Percentiles rank a stretch among this genome's conserved stretches.
These are phyloP conservation scores for Lactifluus subvellereus DNA, from an alignment of 768 basidiomycete genomes.

Conservation along the genomic window DNA sequence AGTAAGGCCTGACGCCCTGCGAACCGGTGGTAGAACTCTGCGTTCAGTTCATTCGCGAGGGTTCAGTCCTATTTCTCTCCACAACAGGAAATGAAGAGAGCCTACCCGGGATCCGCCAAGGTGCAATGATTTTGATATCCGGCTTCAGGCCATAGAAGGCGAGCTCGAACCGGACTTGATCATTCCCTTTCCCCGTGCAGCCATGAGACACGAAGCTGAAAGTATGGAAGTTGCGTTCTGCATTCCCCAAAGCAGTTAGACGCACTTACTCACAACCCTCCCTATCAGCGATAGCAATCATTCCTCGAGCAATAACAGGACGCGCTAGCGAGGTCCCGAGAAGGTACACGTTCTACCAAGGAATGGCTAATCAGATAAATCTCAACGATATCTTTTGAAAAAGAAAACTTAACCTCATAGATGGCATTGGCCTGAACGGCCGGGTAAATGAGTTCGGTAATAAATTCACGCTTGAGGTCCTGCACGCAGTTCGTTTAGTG, in stretches of 20 bases:
- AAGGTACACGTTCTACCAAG: constrained; percentile 80
- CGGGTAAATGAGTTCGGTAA: constrained; percentile 95
- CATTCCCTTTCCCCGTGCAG: constrained; percentile 99
- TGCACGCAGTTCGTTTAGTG: constrained; percentile 29
- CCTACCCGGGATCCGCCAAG: constrained; percentile 92
- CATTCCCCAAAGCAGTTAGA: not conserved
- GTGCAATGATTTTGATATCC: constrained; percentile 97
- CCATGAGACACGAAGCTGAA: constrained; percentile 91
- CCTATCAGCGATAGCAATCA: constrained; percentile 87
- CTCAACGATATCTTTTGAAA: not conserved
- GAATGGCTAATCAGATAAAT: not conserved
- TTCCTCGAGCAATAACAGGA: constrained; percentile 97
- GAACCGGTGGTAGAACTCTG: constrained; percentile 97
- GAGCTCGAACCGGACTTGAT: constrained; percentile 98
- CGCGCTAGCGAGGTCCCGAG: constrained; percentile 97
- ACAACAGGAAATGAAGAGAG: not conserved
- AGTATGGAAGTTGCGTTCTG: not conserved
- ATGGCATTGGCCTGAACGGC: constrained; percentile 98
- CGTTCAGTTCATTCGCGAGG: not conserved
- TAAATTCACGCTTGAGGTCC: constrained; percentile 93
- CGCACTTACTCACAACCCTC: constrained; percentile 90
- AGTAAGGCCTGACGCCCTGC: constrained; percentile 92
- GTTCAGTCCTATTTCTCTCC: not conserved
- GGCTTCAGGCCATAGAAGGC: constrained; percentile 99
- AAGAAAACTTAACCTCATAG: constrained; percentile 66